Conservation (phyloP, 192 early-diverging fungal species). For the Coemansia erecta region DNA sequence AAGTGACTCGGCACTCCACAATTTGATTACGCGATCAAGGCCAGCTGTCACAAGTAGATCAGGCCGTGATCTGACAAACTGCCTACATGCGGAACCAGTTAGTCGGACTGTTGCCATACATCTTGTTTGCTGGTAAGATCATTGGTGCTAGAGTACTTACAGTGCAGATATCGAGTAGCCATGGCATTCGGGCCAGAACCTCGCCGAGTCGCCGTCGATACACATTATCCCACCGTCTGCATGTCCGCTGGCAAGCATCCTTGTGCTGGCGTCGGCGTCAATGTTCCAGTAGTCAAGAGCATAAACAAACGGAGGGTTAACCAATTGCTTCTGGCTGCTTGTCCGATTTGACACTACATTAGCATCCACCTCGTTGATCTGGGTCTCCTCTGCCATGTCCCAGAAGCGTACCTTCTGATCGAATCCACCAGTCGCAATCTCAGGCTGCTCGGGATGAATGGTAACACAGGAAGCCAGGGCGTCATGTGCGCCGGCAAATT, state of each 20-base stretch:
- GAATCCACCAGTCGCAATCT: slow-evolving; percentile 39
- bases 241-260: slow-evolving; percentile 41
- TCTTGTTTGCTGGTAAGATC: too few relatives aligned
- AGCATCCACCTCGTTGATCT: not conserved
- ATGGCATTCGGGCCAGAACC: slow-evolving; percentile 29
- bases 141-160: slow-evolving; percentile 11
- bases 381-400: slow-evolving; percentile 37
- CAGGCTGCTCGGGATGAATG: slow-evolving; percentile 27
- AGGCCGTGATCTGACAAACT: slow-evolving; percentile 32
- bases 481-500: slow-evolving; percentile 22
- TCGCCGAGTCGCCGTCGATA: slow-evolving; percentile 1
- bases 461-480: slow-evolving; percentile 35
- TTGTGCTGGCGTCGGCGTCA: not conserved
- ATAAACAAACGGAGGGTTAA: slow-evolving; percentile 51
- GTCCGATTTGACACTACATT: not conserved
- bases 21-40: slow-evolving; percentile 27
- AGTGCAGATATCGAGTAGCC: slow-evolving; percentile 46
- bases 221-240: slow-evolving; percentile 50
- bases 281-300: slow-evolving; percentile 26
- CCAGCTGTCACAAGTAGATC: slow-evolving; percentile 40
- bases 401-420: slow-evolving; percentile 36
- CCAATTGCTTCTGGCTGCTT: not conserved
- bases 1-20: slow-evolving; percentile 37
- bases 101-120: not conserved
- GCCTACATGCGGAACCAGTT: slow-evolving; percentile 9